Base-by-base conservation (phyloP, 2,329 filamentous ascomycete species). In the Onygenales sp. region DNA sequence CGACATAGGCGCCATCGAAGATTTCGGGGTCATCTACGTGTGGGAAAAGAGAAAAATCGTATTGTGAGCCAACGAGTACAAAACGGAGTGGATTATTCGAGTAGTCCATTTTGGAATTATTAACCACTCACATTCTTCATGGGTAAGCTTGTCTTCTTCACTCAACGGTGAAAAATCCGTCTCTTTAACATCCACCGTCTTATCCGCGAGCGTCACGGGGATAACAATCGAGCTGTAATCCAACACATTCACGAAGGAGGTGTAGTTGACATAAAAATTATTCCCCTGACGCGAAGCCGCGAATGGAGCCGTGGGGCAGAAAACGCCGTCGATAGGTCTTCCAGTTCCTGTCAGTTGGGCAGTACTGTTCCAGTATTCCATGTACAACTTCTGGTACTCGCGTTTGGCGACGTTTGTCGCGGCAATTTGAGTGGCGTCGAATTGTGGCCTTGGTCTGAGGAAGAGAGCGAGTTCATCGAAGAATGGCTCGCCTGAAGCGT, bases 281-380 rank as follows among this genome's bases (percentile, higher is more conserved):
- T 73, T 62, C 2, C 61, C 56, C 6, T 71, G 73, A 8, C 68
- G 61, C 0, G 70, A 65, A 0, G 74, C 71, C 2, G 74, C 67
- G 37, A 70, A 70, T 4, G 73, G 67, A 3, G 72, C 71, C 36
- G 70, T 58, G 2, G 74, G 69, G 8, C 65, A 67, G 45, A 77
- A 68, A 32, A 77, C 56, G 10, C 66, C 74, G 59, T 86, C 83
- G 0, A 84, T 78, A 1, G 77, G 70, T 49, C 74, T 69, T 0
- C 74, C 73, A 2, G 68, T 79, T 31, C 73, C 75, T 0, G 78
- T 81, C 17, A 69, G 42, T 3, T 70, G 63, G 0, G 65, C 70
- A 0, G 79, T 83, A 11, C 70, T 74, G 56, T 83, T 83, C 82
- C 81, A 84, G 61, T 83, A 85, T 50, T 85, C 81, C 65, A 82